Percentiles rank a stretch among this genome's conserved stretches.
These are phyloP conservation scores for Irineochytrium annulatum DNA, from an alignment of 192 early-diverging fungal genomes.

Conservation along the genomic window DNA sequence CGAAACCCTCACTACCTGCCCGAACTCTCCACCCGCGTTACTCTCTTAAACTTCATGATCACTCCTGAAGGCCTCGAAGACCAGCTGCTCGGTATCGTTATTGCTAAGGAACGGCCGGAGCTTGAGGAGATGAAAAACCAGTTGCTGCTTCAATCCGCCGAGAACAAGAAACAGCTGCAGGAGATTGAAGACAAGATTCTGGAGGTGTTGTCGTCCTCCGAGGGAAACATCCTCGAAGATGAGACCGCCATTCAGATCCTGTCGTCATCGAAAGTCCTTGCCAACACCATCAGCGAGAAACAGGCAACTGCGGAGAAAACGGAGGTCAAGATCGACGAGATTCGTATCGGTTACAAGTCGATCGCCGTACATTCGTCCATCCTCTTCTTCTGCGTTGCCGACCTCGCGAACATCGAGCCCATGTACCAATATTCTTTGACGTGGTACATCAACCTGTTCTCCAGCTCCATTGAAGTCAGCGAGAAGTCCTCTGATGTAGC, in stretches of 20 bases:
- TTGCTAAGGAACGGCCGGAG: slow-evolving; percentile 60
- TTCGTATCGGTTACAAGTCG: slow-evolving; percentile 55
- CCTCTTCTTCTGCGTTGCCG: slow-evolving; percentile 60
- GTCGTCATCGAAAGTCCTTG: slow-evolving; percentile 58
- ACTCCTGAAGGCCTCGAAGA: slow-evolving; percentile 62
- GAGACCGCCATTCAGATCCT: slow-evolving; percentile 61
- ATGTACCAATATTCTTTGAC: slow-evolving; percentile 64
- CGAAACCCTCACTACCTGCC: slow-evolving; percentile 60
- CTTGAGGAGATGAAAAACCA: slow-evolving; percentile 60
- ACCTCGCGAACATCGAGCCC: slow-evolving; percentile 59
- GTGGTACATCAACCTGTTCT: slow-evolving; percentile 62
- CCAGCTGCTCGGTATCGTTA: slow-evolving; percentile 60
- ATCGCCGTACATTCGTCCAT: slow-evolving; percentile 51
- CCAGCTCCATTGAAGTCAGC: slow-evolving; percentile 46
- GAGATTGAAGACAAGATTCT: slow-evolving; percentile 62
- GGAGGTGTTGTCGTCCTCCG: slow-evolving; percentile 53
- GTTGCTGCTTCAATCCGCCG: slow-evolving; percentile 54
- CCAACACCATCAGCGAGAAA: slow-evolving; percentile 57
- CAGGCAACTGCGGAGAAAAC: slow-evolving; percentile 58
- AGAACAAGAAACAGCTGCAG: slow-evolving; percentile 59
- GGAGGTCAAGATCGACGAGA: slow-evolving; percentile 59
- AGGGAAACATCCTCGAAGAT: slow-evolving; percentile 62
- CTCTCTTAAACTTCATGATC: slow-evolving; percentile 61
- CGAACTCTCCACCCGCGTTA: slow-evolving; percentile 58
- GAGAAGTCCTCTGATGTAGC: slow-evolving; percentile 55